Evolutionary conservation across 768 basidiomycete genomes (phyloP), one percentile per base, ranked within the genome.

Genomic region (Boletus sp.): DNA sequence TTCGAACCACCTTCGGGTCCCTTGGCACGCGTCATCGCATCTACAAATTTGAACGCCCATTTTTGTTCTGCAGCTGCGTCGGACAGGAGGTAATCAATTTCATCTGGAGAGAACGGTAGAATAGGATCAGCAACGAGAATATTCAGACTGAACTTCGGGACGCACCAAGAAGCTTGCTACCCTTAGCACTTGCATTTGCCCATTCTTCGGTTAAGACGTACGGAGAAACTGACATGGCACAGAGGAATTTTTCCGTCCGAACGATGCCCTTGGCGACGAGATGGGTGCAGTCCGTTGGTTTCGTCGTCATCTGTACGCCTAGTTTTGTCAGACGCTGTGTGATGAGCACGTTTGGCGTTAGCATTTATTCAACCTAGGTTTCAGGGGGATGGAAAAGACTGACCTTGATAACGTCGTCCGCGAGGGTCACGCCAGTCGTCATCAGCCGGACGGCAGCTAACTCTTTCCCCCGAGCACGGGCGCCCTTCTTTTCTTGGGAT

Each of bases 201-300:
- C 94, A 97, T 35, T 81, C 75, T 51, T 79, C 78, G 4, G 78
- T 81, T 20, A 97, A 72, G 47, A 95, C 76, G 58, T 76, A 78
- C 0, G 89, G 86, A 0, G 80, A 83, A 1, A 71, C 71, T 0
- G 89, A 78, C 62, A 96, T 75, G 0, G 90, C 91, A 62, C 85
- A 85, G 0, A 97, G 77, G 67, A 96, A 89, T 69, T 96, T 97
- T 67, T 94, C 90, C 1, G 94, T 96, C 5, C 94, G 82, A 6
- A 87, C 83, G 28, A 95, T 76, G 29, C 77, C 76, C 35, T 80
- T 81, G 10, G 84, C 82, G 47, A 96, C 71, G 14, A 97, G 78
- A 72, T 96, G 91, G 0, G 92, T 96, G 64, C 88, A 92, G 52
- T 92, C 85, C 1, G 70, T 65, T 0, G 87, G 77, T 35, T 83